These are phyloP conservation scores for Penicillium sp. DNA, from an alignment of 2,329 filamentous ascomycete genomes.

Conservation along the genomic window DNA sequence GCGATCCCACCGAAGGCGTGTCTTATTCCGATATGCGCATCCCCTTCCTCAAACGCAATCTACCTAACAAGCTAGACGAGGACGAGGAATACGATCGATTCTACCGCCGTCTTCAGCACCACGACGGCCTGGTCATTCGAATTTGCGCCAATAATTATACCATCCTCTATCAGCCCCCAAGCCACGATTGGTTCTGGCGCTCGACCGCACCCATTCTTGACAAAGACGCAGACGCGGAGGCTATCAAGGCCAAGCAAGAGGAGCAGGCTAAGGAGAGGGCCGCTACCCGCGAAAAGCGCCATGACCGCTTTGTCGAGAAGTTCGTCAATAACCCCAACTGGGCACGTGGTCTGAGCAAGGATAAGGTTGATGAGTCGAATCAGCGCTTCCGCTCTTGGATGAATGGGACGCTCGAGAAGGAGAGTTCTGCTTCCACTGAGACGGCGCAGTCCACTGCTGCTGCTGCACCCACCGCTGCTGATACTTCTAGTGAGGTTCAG, in stretches of 20 bases:
- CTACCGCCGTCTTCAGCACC: constrained; percentile 58
- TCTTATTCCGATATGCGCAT: constrained; percentile 66
- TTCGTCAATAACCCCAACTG: constrained; percentile 58
- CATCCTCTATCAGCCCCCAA: constrained; percentile 73
- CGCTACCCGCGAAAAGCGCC: constrained; percentile 48
- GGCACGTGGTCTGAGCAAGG: constrained; percentile 55
- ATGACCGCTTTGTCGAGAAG: constrained; percentile 55
- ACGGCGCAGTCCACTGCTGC: constrained; percentile 2
- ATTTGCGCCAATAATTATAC: constrained; percentile 79
- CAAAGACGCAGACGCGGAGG: constrained; percentile 25
- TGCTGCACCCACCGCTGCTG: neutral
- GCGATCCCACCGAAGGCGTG: constrained; percentile 84
- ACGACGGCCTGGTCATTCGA: constrained; percentile 70
- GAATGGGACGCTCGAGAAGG: constrained; percentile 36
- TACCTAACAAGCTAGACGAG: constrained; percentile 64
- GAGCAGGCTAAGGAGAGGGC: constrained; percentile 41
- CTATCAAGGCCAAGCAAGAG: constrained; percentile 35
- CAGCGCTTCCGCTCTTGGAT: constrained; percentile 54
- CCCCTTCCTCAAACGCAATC: constrained; percentile 71
- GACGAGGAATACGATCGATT: constrained; percentile 64
- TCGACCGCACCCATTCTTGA: constrained; percentile 30
- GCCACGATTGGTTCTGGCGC: constrained; percentile 71
- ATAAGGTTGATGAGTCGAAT: constrained; percentile 54
- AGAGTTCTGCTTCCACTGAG: constrained; percentile 23
- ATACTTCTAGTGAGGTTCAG: constrained; percentile 13